phyloP scores from a whole-genome alignment of 192 early-diverging fungal species.

The Entomortierella chlamydospora region DNA sequence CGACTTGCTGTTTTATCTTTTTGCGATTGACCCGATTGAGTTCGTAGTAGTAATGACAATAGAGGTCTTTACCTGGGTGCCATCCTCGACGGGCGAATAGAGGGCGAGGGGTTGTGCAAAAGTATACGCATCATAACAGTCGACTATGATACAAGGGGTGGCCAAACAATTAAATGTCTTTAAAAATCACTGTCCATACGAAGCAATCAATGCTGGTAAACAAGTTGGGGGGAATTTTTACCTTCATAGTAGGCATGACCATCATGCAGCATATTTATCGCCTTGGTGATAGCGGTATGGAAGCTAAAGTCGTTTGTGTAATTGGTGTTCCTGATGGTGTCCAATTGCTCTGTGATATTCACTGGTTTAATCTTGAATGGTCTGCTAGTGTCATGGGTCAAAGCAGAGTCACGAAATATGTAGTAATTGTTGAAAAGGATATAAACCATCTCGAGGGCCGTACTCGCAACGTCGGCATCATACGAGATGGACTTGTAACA shows the following conservation, averaged over 20 bases:
- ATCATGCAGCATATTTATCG: conserved; percentile 8
- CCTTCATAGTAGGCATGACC: conserved; percentile 19
- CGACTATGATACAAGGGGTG: too few relatives aligned
- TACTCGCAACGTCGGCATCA: not conserved
- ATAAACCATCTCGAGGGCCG: not conserved
- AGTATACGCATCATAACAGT: conserved; percentile 16
- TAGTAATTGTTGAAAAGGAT: conserved; percentile 22
- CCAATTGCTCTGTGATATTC: not conserved
- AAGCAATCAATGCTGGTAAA: too few relatives aligned
- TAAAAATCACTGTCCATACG: too few relatives aligned
- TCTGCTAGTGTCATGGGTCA: conserved; percentile 21
- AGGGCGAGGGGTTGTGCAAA: conserved; percentile 19
- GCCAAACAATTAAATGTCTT: too few relatives aligned
- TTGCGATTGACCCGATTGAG: too few relatives aligned
- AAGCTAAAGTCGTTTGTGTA: conserved; percentile 25
- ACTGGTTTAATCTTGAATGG: conserved; percentile 18
- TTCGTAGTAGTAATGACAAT: not conserved
- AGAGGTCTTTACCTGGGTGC: conserved; percentile 11
- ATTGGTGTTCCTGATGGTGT: not conserved
- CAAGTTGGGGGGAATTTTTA: not conserved
- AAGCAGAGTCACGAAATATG: conserved; percentile 19
- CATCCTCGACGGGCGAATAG: conserved; percentile 30
- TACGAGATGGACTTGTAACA: conserved; percentile 27
- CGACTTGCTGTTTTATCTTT: too few relatives aligned
- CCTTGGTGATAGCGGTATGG: conserved; percentile 3